Evolutionary conservation across 768 basidiomycete species (phyloP).

Genomic region (Tephrocybe sp.): DNA sequence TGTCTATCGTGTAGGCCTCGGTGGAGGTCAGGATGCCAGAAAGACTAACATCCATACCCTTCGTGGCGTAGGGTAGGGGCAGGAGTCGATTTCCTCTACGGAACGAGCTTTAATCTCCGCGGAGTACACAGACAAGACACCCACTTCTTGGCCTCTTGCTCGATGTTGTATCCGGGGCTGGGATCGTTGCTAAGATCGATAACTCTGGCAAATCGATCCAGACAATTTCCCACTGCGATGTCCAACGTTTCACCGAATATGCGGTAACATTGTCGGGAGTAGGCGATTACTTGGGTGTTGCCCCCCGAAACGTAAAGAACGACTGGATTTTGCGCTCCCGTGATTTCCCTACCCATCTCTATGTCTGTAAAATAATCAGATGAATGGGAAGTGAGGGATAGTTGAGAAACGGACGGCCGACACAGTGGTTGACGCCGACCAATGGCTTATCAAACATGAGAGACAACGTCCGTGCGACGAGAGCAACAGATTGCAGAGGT

Average conservation of each 20-base stretch:
- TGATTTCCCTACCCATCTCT: constrained; percentile 96
- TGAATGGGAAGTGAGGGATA: not conserved
- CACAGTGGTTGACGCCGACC: constrained; percentile 98
- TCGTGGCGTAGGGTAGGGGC: constrained; percentile 90
- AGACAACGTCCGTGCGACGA: constrained; percentile 90
- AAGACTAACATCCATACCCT: constrained; percentile 97
- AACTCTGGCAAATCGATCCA: constrained; percentile 95
- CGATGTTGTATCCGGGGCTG: constrained; percentile 95
- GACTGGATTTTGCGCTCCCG: constrained; percentile 91
- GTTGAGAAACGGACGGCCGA: constrained; percentile 74
- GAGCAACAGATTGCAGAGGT: constrained; percentile 90
- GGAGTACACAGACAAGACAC: constrained; percentile 14
- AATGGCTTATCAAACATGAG: constrained; percentile 88
- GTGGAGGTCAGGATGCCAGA: constrained; percentile 91
- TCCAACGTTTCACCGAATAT: constrained; percentile 99
- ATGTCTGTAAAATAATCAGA: constrained; percentile 63
- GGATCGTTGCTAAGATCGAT: constrained; percentile 96
- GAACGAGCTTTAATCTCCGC: too few relatives aligned
- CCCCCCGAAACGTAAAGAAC: constrained; percentile 98
- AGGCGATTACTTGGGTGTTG: constrained; percentile 99
- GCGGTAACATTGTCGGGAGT: constrained; percentile 94
- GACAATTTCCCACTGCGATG: constrained; percentile 98
- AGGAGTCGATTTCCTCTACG: constrained; percentile 81
- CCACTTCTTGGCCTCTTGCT: constrained; percentile 91
- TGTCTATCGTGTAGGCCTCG: constrained; percentile 87